Percentiles rank a stretch among this genome's conserved stretches.
These are phyloP conservation scores for Lentinula sp. DNA, from an alignment of 768 basidiomycete species.

Conservation along the genomic window DNA sequence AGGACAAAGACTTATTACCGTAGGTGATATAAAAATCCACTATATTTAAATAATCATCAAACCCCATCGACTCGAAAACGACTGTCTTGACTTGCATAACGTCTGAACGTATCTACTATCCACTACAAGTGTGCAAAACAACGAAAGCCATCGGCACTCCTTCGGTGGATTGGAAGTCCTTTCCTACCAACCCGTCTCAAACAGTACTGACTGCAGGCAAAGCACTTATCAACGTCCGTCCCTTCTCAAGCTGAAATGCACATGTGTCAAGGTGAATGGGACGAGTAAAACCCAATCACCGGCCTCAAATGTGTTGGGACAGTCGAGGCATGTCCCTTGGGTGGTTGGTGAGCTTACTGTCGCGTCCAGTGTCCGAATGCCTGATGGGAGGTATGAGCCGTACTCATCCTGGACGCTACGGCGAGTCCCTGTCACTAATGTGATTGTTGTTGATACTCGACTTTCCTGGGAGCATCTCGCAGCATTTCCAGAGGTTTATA, in stretches of 20 bases:
- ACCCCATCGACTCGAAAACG: too few relatives aligned
- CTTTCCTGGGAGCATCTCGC: slow-evolving; percentile 14
- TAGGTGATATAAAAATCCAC: too few relatives aligned
- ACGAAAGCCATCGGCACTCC: slow-evolving; percentile 17
- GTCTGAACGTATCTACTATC: too few relatives aligned
- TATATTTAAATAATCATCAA: too few relatives aligned
- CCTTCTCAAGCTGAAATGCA: slow-evolving; percentile 19
- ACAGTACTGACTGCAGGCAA: slow-evolving; percentile 10
- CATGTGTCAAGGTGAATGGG: slow-evolving; percentile 19
- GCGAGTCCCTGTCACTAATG: neutral
- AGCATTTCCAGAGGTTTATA: slow-evolving; percentile 16
- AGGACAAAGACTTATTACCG: too few relatives aligned
- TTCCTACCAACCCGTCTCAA: slow-evolving; percentile 6
- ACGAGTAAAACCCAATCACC: slow-evolving; percentile 15
- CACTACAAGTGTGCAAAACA: neutral
- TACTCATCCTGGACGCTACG: slow-evolving; percentile 11
- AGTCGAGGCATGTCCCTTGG: slow-evolving; percentile 3
- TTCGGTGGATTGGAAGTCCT: slow-evolving; percentile 13
- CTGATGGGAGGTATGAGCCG: slow-evolving; percentile 18
- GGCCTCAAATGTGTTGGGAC: slow-evolving; percentile 18
- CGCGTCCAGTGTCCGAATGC: slow-evolving; percentile 11
- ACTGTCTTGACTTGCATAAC: too few relatives aligned
- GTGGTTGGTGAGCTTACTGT: slow-evolving; percentile 2
- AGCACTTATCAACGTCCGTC: slow-evolving; percentile 14
- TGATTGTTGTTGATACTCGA: neutral